Evolutionary conservation across 2,329 filamentous ascomycete species (phyloP), one percentile per base, ranked within the genome.

Genomic region (Diaporthe australafricana): DNA sequence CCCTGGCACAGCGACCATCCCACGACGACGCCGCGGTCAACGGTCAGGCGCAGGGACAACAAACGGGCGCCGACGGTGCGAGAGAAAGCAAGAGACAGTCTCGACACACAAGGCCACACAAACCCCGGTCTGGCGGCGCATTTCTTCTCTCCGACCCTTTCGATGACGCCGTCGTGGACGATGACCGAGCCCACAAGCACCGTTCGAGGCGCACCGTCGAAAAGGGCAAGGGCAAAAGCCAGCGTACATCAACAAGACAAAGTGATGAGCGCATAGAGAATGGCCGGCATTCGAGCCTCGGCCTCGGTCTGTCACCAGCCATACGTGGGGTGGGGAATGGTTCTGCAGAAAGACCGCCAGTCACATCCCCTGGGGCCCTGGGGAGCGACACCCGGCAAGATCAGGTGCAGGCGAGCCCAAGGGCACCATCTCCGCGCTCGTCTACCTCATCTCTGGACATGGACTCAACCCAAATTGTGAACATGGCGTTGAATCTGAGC

Each of bases 381-480:
- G 66, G 65, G 1, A 16, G 38, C 12, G 52, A 57, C 32, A 72
- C 42, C 35, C 71, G 75, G 38, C 76, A 77, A 63, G 78, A 75
- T 53, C 75, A 77, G n/a, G 71, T 73, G 40, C 76, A 76, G 30
- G 74, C 73, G 50, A 77, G 77, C 74, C 79, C 78, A 71, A 75
- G 70, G 56, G 68, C 56, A 50, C 75, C 78, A 48, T 75, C 75
- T 32, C 70, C 78, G 77, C 25, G 77, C 75, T 40, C 74, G 71
- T 56, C 77, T 72, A 68, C 79, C 17, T 76, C 73, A 11, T 73
- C 81, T 6, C 79, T 93, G 25, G 90, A 94, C 77, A 87, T 93
- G 72, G 95, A 98, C 78, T 93, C 95, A 9, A 90, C 92, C 5
- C 94, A 98, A 81, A 97, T 98, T 75, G 94, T 98, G 52, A 95